Conservation (phyloP, 1,139 yeast genomes). For the Candida sp. region DNA sequence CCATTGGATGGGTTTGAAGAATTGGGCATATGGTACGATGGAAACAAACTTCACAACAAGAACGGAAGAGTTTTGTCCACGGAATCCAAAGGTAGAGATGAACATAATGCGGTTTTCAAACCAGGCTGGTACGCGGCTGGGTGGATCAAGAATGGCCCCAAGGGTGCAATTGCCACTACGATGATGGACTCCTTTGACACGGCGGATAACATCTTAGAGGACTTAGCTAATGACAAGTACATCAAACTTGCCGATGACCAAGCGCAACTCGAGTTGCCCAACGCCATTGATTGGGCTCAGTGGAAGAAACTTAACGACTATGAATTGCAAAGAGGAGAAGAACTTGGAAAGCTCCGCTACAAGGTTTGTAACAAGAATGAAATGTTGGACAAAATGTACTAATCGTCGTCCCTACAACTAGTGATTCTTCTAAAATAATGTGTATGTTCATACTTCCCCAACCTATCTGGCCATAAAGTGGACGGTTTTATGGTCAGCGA, state of each 20-base stretch:
- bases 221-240: slow-evolving; percentile 42
- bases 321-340: slow-evolving; percentile 56
- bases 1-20: slow-evolving; percentile 63
- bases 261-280: slow-evolving; percentile 18
- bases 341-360: slow-evolving; percentile 55
- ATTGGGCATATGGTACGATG: slow-evolving; percentile 59
- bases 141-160: slow-evolving; percentile 90
- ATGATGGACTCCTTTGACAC: slow-evolving; percentile 86
- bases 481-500: slow-evolving; percentile 9
- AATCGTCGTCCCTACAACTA: slow-evolving; percentile 26
- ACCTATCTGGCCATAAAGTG: slow-evolving; percentile 26
- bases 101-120: slow-evolving; percentile 23
- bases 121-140: slow-evolving; percentile 83
- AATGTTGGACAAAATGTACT: slow-evolving; percentile 42
- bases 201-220: slow-evolving; percentile 66
- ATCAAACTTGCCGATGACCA: slow-evolving; percentile 17
- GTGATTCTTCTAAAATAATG: slow-evolving; percentile 37
- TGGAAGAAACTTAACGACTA: slow-evolving; percentile 66
- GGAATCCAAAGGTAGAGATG: slow-evolving; percentile 23
- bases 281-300: slow-evolving; percentile 59
- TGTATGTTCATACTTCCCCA: slow-evolving; percentile 37
- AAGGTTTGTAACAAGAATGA: slow-evolving; percentile 56
- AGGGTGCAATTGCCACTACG: slow-evolving; percentile 92
- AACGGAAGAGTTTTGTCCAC: slow-evolving; percentile 59
- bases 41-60: slow-evolving; percentile 61